A percentile compares a stretch with the other conserved stretches of the same genome.
phyloP scores from a whole-genome alignment of 768 basidiomycete species.

The Hericium alpestre region DNA sequence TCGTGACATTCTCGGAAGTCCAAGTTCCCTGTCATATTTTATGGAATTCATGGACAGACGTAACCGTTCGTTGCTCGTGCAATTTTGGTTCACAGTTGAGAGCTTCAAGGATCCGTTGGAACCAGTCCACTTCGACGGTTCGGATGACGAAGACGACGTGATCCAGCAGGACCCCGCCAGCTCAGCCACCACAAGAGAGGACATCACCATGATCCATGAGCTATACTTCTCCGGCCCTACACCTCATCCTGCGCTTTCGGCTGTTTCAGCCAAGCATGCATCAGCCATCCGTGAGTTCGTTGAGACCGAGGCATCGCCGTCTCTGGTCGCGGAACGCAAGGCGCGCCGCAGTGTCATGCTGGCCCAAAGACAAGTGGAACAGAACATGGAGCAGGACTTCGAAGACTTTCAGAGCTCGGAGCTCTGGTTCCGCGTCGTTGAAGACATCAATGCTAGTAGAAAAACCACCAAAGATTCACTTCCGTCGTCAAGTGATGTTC shows the following conservation, averaged over 20 bases:
- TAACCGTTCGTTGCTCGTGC: constrained; percentile 72
- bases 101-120: constrained; percentile 96
- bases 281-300: constrained; percentile 62
- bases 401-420: constrained; percentile 82
- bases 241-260: constrained; percentile 46
- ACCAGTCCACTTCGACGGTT: constrained; percentile 47
- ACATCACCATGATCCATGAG: constrained; percentile 82
- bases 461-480: not conserved
- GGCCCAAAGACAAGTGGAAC: constrained; percentile 77
- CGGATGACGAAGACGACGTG: constrained; percentile 52
- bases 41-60: constrained; percentile 98
- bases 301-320: constrained; percentile 34
- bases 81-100: constrained; percentile 97
- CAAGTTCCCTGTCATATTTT: constrained; percentile 86
- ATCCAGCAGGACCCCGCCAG: constrained; percentile 46
- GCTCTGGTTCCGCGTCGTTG: constrained; percentile 83
- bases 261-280: constrained; percentile 62
- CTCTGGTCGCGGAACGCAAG: constrained; percentile 33
- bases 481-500: not conserved
- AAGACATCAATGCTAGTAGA: constrained; percentile 42
- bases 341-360: constrained; percentile 74
- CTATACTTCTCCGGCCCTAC: constrained; percentile 66
- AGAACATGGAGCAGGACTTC: constrained; percentile 87
- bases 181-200: constrained; percentile 59
- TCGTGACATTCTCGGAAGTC: constrained; percentile 76